Base-by-base conservation (phyloP, 1,284 basidiomycete species). In the Quambalaria eucalypti region DNA sequence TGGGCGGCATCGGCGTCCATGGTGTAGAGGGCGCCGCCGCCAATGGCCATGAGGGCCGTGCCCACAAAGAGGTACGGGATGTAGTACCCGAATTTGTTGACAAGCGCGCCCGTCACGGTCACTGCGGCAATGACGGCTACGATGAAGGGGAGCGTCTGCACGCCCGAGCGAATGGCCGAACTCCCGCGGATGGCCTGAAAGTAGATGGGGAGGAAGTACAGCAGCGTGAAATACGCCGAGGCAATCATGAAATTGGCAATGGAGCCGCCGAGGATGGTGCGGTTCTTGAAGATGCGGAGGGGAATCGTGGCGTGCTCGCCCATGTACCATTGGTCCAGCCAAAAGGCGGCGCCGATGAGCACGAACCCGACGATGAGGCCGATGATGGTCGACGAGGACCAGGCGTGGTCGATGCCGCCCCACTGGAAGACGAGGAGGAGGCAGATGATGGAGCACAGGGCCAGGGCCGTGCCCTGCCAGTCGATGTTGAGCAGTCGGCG, bases 301-400 rank as follows among this genome's bases (percentile, higher is more conserved):
- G 72, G 70, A 5, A 75, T 68, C 53, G 73, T 69, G 1, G 75
- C 73, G 2, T 54, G 29, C 26, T 74, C 73, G 16, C 67, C 70
- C 25, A 64, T 62, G 29, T 65, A 61, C 57, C 56, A 64, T 39
- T 67, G 62, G 46, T 73, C 62, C 48, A 62, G 63, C 21, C 52
- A 50, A 38, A 68, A 65, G 25, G 63, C 56, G 21, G 40, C 47
- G 16, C 59, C 39, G 36, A 56, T 56, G 5, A 62, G 16, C 6
- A 71, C 67, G 21, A 62, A 69, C 3, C 64, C 60, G 16, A 76
- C 61, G 12, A 76, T 62, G 28, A 75, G 59, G 21, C 73, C 73
- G 44, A 73, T 64, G 4, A 71, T 60, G 21, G 48, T 59, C 4
- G 56, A 52, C 14, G 59, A 62, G 51, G 49, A 47, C 72, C 72